Base-by-base conservation (phyloP, 2,329 filamentous ascomycete species). In the Fusarium secorum region DNA sequence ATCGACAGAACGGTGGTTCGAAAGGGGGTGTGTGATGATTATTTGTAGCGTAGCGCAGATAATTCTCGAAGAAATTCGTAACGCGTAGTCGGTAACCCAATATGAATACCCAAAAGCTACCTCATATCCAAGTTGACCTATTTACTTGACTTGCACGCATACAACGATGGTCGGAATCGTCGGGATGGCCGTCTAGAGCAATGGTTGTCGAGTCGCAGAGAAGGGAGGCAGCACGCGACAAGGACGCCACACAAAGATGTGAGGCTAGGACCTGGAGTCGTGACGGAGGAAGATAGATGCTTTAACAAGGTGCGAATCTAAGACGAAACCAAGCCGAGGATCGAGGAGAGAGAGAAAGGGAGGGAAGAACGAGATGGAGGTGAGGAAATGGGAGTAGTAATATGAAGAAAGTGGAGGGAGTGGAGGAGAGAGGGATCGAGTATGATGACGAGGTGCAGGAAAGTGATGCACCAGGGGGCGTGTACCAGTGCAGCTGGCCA, bases 61-160 rank as follows among this genome's bases (percentile, higher is more conserved):
- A 36, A 55, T 39, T 49, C 11, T 70, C 60, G 63, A 64, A 71
- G 60, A 64, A 67, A 44, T 55, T 72, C 64, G 66, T 59, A 56
- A 61, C 22, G 64, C 66, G 60, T 66, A 59, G 56, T 75, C 66
- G 71, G 63, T 72, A 68, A 68, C 64, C 74, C 73, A 76, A 75
- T 72, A 78, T 77, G 60, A 64, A 79, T 79, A 76, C 73, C 77
- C 76, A 79, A 79, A 78, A 73, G 70, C 77, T 80, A 80, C 73
- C 76, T 76, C 78, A 80, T 80, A 79, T 78, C 78, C 74, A 76
- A 78, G 74, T 64, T 71, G 60, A 67, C 52, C 49, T 46, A 60
- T 71, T 69, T 45, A 75, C 63, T 64, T 55, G 66, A 75, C 68
- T 64, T 57, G 65, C 60, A 73, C 44, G 60, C 66, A 68, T 74